phyloP scores from a whole-genome alignment of 1,284 basidiomycete genomes.

The Takashimella koratensis region DNA sequence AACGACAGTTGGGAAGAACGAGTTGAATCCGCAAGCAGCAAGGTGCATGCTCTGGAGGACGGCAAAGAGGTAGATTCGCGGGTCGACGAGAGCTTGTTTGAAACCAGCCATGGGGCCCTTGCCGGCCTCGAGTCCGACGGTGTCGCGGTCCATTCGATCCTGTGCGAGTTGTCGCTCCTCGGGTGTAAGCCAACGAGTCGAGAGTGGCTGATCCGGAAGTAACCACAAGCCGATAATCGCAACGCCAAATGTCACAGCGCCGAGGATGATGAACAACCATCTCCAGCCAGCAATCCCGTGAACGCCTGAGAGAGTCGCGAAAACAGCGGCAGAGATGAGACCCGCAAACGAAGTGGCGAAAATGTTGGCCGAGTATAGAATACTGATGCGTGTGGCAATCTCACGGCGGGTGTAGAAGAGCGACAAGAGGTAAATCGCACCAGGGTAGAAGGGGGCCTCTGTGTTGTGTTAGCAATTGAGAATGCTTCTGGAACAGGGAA shows the following conservation, averaged over 20 bases:
- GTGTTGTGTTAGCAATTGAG: too few species aligned
- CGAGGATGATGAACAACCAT: constrained; percentile 24
- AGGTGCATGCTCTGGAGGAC: constrained; percentile 30
- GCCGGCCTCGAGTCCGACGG: constrained; percentile 24
- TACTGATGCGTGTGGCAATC: constrained; percentile 38
- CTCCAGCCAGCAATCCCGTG: constrained; percentile 22
- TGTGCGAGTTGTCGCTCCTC: constrained; percentile 17
- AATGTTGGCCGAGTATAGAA: constrained; percentile 35
- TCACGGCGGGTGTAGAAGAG: constrained; percentile 45
- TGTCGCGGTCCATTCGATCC: constrained; percentile 22
- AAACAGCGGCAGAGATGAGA: constrained; percentile 20
- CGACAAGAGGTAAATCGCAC: constrained; percentile 42
- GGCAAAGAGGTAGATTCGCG: constrained; percentile 29
- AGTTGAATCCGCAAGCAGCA: constrained; percentile 30
- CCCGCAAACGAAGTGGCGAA: constrained; percentile 22
- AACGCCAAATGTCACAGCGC: constrained; percentile 12
- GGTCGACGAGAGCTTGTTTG: constrained; percentile 32
- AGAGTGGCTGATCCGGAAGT: constrained; percentile 15
- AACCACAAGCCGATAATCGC: constrained; percentile 12
- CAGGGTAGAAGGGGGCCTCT: constrained; percentile 35
- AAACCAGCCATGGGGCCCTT: constrained; percentile 28
- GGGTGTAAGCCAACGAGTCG: constrained; percentile 13
- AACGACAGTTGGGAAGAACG: constrained; percentile 34
- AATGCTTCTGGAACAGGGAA: too few species aligned
- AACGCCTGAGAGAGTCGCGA: constrained; percentile 13